phyloP scores from a whole-genome alignment of 148 eudicot species.

The Amaranthus hypochondriacus region DNA sequence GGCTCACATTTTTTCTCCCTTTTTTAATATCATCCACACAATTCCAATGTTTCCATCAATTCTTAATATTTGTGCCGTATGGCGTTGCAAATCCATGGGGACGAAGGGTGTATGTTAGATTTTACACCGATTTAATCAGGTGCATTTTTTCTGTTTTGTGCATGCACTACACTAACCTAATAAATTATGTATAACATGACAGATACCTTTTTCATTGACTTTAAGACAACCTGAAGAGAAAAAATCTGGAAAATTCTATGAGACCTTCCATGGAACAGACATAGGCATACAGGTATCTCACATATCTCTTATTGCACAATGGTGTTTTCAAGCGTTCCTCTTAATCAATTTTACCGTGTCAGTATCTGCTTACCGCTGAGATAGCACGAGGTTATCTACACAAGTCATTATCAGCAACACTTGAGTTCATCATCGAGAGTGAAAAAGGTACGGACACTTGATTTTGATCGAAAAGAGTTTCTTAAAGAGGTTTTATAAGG shows the following conservation, averaged over 20 bases:
- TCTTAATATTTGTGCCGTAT: no score
- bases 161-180: background rate
- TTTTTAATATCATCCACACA: no score
- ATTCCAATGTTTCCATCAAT: no score
- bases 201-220: constrained; percentile 70
- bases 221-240: constrained; percentile 42
- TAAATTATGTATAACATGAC: constrained; percentile 6
- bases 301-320: background rate
- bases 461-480: no score
- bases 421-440: constrained; percentile 68
- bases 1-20: no score
- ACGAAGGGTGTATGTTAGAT: background rate
- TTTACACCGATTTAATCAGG: background rate
- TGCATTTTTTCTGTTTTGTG: background rate
- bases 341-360: constrained; percentile 9
- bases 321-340: background rate
- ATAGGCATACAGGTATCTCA: constrained; percentile 63
- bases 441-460: constrained; percentile 40
- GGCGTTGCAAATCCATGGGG: no score
- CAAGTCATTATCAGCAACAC: constrained; percentile 58
- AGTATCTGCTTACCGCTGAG: constrained; percentile 69
- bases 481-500: background rate
- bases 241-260: constrained; percentile 47
- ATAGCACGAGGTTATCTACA: constrained; percentile 64
- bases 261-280: constrained; percentile 74